Percentiles rank a stretch among this genome's conserved stretches.
Evolutionary conservation across 805 yeast species (phyloP).

Genomic region (Nakazawaea populi): DNA sequence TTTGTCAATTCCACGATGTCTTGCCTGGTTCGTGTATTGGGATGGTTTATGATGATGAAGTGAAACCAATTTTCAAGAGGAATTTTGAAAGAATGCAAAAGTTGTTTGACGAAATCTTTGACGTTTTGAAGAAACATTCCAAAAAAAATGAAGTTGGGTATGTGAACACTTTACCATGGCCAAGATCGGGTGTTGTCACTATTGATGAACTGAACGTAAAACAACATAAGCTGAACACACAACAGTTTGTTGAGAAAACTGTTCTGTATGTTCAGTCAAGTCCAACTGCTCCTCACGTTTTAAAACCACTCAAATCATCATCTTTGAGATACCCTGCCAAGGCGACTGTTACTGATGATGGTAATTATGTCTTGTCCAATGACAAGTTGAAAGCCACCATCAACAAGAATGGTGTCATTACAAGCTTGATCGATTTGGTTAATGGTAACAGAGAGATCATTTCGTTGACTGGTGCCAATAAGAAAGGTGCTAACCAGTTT

Average conservation of each 20-base stretch:
- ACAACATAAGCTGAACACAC: background rate
- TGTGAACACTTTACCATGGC: slow-evolving; percentile 65
- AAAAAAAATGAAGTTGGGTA: slow-evolving; percentile 16
- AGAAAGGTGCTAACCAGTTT: slow-evolving; percentile 72
- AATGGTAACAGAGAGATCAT: slow-evolving; percentile 58
- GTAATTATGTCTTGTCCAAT: slow-evolving; percentile 50
- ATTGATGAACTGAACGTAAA: background rate
- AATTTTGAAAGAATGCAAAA: slow-evolving; percentile 48
- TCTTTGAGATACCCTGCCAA: slow-evolving; percentile 39
- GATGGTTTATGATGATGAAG: slow-evolving; percentile 86
- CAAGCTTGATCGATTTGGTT: slow-evolving; percentile 55
- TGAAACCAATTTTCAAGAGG: slow-evolving; percentile 64
- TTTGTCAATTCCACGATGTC: slow-evolving; percentile 97
- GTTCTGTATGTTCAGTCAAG: slow-evolving; percentile 13
- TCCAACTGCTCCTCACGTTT: slow-evolving; percentile 9
- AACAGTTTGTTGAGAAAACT: background rate
- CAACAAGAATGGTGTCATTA: slow-evolving; percentile 45
- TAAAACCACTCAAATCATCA: slow-evolving; percentile 17
- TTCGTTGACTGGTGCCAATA: slow-evolving; percentile 53
- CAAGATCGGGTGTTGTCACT: slow-evolving; percentile 38
- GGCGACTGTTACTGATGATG: slow-evolving; percentile 29
- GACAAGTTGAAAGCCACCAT: slow-evolving; percentile 53
- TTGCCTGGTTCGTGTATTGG: slow-evolving; percentile 95
- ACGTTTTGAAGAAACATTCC: slow-evolving; percentile 25
- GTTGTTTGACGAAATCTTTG: slow-evolving; percentile 46